Percentiles rank a stretch among this genome's conserved stretches.
Evolutionary conservation across 2,329 filamentous ascomycete species (phyloP).

Genomic region (Botryotinia globosa): DNA sequence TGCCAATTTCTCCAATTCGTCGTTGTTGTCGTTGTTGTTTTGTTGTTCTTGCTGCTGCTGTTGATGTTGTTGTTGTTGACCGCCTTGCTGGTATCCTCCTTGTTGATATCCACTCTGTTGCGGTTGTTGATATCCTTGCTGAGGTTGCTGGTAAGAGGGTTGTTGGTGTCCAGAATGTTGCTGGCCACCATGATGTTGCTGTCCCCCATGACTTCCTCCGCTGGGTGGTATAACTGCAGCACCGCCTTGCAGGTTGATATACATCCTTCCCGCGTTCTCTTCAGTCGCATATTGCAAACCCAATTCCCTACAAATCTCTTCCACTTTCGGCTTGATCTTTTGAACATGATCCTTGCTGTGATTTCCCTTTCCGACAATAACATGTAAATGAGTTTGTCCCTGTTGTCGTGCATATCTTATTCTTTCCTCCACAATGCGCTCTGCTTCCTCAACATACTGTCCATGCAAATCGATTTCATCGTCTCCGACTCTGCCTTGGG

Average conservation of each 20-base stretch:
- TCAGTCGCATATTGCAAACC: conserved; percentile 85
- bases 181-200: conserved; percentile 40
- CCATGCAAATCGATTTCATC: conserved; percentile 92
- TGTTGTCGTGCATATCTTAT: conserved; percentile 87
- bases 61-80: conserved; percentile 3
- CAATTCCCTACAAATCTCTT: conserved; percentile 83
- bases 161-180: conserved; percentile 45
- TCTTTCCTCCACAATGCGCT: conserved; percentile 81
- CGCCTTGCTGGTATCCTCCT: conserved; percentile 40
- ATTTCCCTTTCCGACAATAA: conserved; percentile 93
- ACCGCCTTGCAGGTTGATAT: conserved; percentile 77
- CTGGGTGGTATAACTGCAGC: conserved; percentile 42
- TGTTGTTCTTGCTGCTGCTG: conserved; percentile 32
- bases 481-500: conserved; percentile 64
- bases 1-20: conserved; percentile 38
- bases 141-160: conserved; percentile 39
- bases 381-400: conserved; percentile 92
- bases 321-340: conserved; percentile 92
- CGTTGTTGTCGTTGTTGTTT: conserved; percentile 39
- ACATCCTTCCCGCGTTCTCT: conserved; percentile 82
- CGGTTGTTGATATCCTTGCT: conserved; percentile 44
- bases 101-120: conserved; percentile 34
- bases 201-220: conserved; percentile 40
- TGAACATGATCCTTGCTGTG: conserved; percentile 80
- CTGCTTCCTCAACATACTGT: conserved; percentile 90